These are phyloP conservation scores for Naganishia liquefaciens DNA, from an alignment of 1,284 basidiomycete species.

Conservation along the genomic window DNA sequence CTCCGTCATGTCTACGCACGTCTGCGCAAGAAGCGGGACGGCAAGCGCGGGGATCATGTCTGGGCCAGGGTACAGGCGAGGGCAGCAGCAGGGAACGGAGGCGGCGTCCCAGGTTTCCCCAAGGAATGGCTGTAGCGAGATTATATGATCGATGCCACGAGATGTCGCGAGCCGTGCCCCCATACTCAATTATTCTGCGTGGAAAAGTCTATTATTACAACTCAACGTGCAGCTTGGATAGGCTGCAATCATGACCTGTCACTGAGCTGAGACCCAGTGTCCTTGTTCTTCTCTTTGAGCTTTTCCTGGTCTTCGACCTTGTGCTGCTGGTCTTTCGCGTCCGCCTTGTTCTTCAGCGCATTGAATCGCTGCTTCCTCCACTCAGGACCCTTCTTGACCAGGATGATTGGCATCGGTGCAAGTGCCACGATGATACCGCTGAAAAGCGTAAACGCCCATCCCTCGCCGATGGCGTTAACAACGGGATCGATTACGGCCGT, in stretches of 20 bases:
- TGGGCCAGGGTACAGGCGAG: conserved; percentile 57
- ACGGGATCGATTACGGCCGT: conserved; percentile 37
- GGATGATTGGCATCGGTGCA: conserved; percentile 41
- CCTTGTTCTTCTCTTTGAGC: too few relatives aligned
- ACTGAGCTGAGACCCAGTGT: too few relatives aligned
- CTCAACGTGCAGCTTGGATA: not conserved
- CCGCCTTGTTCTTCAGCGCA: not conserved
- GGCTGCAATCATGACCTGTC: too few relatives aligned
- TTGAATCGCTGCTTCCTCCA: conserved; percentile 38
- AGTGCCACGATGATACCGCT: conserved; percentile 41
- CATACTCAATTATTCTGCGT: too few relatives aligned
- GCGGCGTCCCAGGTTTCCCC: conserved; percentile 71
- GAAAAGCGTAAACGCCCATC: conserved; percentile 51
- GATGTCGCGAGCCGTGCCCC: not conserved
- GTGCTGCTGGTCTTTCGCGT: not conserved
- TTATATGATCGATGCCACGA: too few relatives aligned
- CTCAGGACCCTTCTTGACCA: conserved; percentile 38
- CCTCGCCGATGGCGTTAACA: conserved; percentile 44
- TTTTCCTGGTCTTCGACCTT: not conserved
- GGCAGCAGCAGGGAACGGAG: conserved; percentile 46
- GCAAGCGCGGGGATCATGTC: conserved; percentile 62
- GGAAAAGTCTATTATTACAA: not conserved
- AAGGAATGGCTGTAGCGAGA: conserved; percentile 65
- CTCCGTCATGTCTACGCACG: conserved; percentile 71
- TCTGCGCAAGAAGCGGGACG: conserved; percentile 63